Base-by-base conservation (phyloP, 2,329 filamentous ascomycete species). In the Fonsecaea erecta region DNA sequence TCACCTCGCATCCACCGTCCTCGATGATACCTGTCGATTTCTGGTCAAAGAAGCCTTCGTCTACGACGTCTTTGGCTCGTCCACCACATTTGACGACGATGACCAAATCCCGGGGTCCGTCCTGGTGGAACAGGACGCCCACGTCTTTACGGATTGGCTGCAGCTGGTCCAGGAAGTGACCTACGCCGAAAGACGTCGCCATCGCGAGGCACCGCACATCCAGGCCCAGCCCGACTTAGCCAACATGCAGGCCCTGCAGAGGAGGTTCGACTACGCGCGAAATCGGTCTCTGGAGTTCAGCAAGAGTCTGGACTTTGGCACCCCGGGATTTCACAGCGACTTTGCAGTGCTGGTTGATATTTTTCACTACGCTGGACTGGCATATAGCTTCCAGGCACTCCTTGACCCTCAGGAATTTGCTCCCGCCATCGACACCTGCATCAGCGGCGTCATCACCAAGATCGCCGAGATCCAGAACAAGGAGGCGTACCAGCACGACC, bases 11-110 rank as follows among this genome's bases (percentile, higher is more conserved):
- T 21, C 54, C 14, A 57, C 28, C 12, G 32, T 52, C 26, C 60
- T 62, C 2, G 68, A 74, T 30, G 57, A 65, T 11, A 62, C 48
- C 1, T 65, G 60, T 46, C 53, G 52, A 1, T 73, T 71, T 52
- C 67, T 73, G 26, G 61, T 71, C 59, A 72, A 74, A 48, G 72
- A 74, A 63, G 71, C 73, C n/a, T 74, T 74, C 48, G 72, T 70
- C 18, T 67, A 71, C 6, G 70, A 69, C 35, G 72, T 73, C 3
- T 73, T 74, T 62, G 71, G 70, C 9, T 69, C 71, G 1, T 66
- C 73, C 6, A 74, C 71, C 1, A 72, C 68, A 14, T 74, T 74
- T 26, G 68, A 71, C 40, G 53, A 61, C 1, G 52, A 62, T 1
- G 62, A 66, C 48, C 68, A 70, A 9, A 65, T 69, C 24, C 52